A percentile compares a stretch with the other conserved stretches of the same genome.
Conservation (phyloP, 768 basidiomycete species). For the Paxillus rubicundulus region DNA sequence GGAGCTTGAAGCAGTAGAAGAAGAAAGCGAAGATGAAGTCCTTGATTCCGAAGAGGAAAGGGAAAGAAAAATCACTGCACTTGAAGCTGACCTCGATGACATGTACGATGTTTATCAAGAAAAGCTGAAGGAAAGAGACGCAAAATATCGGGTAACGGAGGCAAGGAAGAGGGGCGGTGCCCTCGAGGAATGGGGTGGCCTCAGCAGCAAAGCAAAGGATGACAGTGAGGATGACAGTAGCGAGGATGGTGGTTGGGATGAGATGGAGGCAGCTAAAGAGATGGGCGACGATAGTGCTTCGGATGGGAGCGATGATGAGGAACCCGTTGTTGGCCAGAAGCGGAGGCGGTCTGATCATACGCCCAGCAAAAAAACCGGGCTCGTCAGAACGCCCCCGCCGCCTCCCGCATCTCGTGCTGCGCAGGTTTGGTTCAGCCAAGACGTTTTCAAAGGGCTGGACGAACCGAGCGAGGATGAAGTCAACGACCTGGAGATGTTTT, state of each 20-base stretch:
- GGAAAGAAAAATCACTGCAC: slow-evolving; percentile 52
- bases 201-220: slow-evolving; percentile 44
- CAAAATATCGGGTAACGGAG: slow-evolving; percentile 84
- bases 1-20: slow-evolving; percentile 25
- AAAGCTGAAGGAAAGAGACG: slow-evolving; percentile 76
- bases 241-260: slow-evolving; percentile 69
- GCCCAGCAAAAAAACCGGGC: slow-evolving; percentile 48
- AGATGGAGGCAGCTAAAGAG: slow-evolving; percentile 55
- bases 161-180: slow-evolving; percentile 69
- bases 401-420: slow-evolving; percentile 52
- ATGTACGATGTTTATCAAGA: slow-evolving; percentile 87
- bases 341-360: slow-evolving; percentile 35
- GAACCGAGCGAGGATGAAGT: slow-evolving; percentile 34
- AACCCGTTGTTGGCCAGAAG: slow-evolving; percentile 36
- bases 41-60: slow-evolving; percentile 69
- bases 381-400: slow-evolving; percentile 47
- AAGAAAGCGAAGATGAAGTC: slow-evolving; percentile 40
- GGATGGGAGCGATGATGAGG: slow-evolving; percentile 48
- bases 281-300: slow-evolving; percentile 46
- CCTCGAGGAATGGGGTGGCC: slow-evolving; percentile 81
- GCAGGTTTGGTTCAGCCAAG: slow-evolving; percentile 95
- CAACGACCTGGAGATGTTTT: slow-evolving; percentile 23
- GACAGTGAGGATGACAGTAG: slow-evolving; percentile 39
- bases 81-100: slow-evolving; percentile 87
- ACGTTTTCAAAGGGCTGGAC: slow-evolving; percentile 64